phyloP scores from a whole-genome alignment of 139 green algal genomes.

The Closterium sp. region DNA sequence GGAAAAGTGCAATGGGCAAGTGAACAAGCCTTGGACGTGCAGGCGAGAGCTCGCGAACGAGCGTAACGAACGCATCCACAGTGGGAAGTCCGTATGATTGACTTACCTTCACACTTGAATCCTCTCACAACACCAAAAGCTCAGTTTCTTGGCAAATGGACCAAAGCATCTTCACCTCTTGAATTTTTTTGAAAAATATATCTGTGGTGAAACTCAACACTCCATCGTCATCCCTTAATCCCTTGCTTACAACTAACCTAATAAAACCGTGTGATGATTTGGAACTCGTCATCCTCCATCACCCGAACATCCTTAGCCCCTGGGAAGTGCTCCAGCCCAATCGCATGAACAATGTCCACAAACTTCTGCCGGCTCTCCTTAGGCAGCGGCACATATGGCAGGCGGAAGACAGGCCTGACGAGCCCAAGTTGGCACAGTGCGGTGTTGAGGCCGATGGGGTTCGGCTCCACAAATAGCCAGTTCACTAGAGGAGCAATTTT shows the following conservation, averaged over 20 bases:
- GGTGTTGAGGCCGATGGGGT: conserved; percentile 96
- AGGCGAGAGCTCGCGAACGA: background rate
- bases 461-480: conserved; percentile 95
- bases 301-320: conserved; percentile 59
- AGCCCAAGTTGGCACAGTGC: conserved; percentile 87
- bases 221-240: too few relatives aligned
- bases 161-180: too few relatives aligned
- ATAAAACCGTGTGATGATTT: background rate
- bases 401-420: conserved; percentile 74
- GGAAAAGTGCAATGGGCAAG: background rate
- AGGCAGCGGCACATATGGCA: conserved; percentile 90
- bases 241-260: background rate
- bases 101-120: too few relatives aligned
- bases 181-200: too few relatives aligned
- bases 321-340: conserved; percentile 80
- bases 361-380: conserved; percentile 72
- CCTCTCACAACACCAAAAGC: too few relatives aligned
- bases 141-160: too few relatives aligned
- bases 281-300: conserved; percentile 57
- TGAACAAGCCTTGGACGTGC: background rate
- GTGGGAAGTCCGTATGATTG: too few relatives aligned
- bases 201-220: too few relatives aligned
- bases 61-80: background rate
- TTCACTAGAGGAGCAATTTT: conserved; percentile 66
- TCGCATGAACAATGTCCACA: conserved; percentile 68